phyloP scores from a whole-genome alignment of 73 alveolate species.

The Stentor coeruleus region DNA sequence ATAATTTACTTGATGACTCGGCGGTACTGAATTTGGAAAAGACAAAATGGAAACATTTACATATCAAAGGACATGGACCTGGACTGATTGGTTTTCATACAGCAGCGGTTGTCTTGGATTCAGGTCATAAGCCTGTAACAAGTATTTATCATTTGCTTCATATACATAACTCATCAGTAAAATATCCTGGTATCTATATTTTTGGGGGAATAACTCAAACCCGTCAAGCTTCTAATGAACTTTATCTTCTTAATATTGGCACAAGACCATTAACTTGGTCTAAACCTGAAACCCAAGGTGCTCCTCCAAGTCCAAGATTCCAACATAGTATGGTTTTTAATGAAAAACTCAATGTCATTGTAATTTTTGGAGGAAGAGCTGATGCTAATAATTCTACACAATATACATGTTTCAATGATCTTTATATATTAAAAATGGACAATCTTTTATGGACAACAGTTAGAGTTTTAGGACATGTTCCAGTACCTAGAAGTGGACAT shows the following conservation, averaged over 20 bases:
- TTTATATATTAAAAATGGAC: background rate
- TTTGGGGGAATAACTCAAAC: background rate
- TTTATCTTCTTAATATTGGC: background rate
- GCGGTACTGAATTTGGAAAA: background rate
- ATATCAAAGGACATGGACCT: background rate
- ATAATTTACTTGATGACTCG: background rate
- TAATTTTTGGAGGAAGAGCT: no score
- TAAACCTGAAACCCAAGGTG: no score
- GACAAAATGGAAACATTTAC: background rate
- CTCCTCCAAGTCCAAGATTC: no score
- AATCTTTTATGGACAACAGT: background rate
- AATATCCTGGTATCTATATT: background rate
- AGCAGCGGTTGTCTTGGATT: background rate
- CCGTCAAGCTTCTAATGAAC: background rate
- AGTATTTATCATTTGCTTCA: no score
- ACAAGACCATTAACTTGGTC: background rate
- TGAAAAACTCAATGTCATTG: no score
- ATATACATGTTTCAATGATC: background rate
- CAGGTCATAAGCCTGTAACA: background rate
- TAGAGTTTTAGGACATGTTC: background rate
- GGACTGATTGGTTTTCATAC: background rate
- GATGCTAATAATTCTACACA: no score
- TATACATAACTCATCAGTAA: background rate
- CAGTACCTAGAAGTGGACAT: slow-evolving; percentile 11
- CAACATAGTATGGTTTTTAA: no score